These are phyloP conservation scores for Immersiporthe knoxdaviesiana DNA, from an alignment of 2,329 filamentous ascomycete species.

Conservation along the genomic window DNA sequence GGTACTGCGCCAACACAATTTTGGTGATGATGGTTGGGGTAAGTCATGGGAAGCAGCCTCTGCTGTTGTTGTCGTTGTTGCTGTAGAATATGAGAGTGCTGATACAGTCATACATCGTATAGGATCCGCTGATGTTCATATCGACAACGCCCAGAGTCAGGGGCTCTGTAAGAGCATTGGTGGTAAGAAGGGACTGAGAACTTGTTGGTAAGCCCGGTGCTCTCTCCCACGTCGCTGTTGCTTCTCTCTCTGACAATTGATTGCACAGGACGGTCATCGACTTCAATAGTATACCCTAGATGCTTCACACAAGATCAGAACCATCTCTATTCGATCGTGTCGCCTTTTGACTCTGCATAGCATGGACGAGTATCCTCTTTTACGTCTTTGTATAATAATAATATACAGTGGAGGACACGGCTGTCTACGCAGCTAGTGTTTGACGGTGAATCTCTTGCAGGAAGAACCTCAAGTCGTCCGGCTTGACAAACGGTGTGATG, in stretches of 20 bases:
- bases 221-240: background rate
- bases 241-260: conserved; percentile 4
- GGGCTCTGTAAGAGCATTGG: conserved; percentile 65
- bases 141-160: conserved; percentile 62
- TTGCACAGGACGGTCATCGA: conserved; percentile 31
- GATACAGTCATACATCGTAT: background rate
- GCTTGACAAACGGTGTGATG: conserved; percentile 92
- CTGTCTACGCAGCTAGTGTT: conserved; percentile 46
- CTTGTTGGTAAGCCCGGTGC: conserved; percentile 58
- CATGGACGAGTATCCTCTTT: background rate
- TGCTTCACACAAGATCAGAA: conserved; percentile 24
- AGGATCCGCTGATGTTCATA: conserved; percentile 64
- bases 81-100: too few relatives aligned
- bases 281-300: conserved; percentile 30
- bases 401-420: conserved; percentile 14
- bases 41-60: background rate
- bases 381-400: background rate
- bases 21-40: conserved; percentile 54
- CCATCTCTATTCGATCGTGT: background rate
- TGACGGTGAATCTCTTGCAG: conserved; percentile 87
- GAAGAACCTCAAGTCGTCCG: conserved; percentile 90
- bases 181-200: conserved; percentile 57
- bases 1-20: conserved; percentile 58
- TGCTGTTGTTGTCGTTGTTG: background rate
- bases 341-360: background rate